phyloP scores from a whole-genome alignment of 1,284 basidiomycete genomes.

The Malassezia obtusa region DNA sequence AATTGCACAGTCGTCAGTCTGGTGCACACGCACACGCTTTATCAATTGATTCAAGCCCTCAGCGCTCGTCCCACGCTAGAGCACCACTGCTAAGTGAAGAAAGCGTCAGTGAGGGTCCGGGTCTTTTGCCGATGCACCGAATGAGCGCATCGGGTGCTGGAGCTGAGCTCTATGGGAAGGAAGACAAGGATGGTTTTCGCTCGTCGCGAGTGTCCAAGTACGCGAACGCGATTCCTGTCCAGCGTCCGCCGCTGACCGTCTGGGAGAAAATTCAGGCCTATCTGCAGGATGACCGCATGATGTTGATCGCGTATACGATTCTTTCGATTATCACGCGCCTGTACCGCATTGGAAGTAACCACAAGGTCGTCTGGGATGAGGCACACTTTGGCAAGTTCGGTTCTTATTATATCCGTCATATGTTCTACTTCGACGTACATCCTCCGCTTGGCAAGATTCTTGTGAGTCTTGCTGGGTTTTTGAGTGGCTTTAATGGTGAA shows the following conservation, averaged over 20 bases:
- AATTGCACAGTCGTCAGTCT: not conserved
- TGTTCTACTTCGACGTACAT: conserved; percentile 54
- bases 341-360: conserved; percentile 79
- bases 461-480: conserved; percentile 79
- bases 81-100: not conserved
- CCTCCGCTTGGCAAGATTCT: conserved; percentile 98
- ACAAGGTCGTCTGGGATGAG: conserved; percentile 92
- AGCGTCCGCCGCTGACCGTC: conserved; percentile 25
- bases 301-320: conserved; percentile 68
- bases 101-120: not conserved
- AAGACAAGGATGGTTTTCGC: not conserved
- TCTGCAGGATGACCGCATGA: conserved; percentile 27
- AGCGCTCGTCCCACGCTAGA: not conserved
- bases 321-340: conserved; percentile 88
- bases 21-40: not conserved
- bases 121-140: not conserved
- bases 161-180: not conserved
- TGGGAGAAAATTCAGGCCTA: conserved; percentile 20
- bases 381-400: conserved; percentile 51
- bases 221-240: conserved; percentile 37
- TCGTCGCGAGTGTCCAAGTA: conserved; percentile 21
- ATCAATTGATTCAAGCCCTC: not conserved
- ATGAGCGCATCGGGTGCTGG: not conserved
- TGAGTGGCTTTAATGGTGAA: conserved; percentile 79
- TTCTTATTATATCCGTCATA: conserved; percentile 82